These are phyloP conservation scores for Melanomma pulvis-pyrius DNA, from an alignment of 495 filamentous ascomycete species.

Conservation along the genomic window DNA sequence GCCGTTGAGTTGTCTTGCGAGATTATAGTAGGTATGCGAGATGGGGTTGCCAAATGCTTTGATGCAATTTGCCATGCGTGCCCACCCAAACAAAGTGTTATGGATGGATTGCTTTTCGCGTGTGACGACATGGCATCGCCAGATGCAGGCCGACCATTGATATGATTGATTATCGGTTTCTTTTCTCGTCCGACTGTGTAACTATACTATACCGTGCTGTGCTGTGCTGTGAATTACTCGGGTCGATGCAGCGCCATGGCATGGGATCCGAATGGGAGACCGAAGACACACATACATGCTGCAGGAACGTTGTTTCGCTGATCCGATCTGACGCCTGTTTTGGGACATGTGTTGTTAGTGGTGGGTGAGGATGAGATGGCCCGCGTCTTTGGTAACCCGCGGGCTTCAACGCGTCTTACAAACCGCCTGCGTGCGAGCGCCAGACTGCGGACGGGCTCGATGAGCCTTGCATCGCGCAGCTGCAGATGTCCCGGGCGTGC, in stretches of 20 bases:
- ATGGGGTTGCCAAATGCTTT: too few species aligned
- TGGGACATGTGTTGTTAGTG: constrained; percentile 4
- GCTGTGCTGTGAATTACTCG: too few species aligned
- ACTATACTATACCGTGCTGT: too few species aligned
- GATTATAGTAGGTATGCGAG: too few species aligned
- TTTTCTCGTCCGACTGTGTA: neutral
- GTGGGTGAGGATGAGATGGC: constrained; percentile 3
- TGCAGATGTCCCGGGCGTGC: neutral
- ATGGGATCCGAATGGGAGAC: neutral
- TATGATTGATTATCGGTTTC: too few species aligned
- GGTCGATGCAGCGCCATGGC: neutral
- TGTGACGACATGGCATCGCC: too few species aligned
- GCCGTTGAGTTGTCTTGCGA: too few species aligned
- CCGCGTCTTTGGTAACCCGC: constrained; percentile 28
- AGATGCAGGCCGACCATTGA: too few species aligned
- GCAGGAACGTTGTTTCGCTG: constrained; percentile 29
- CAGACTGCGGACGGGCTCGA: neutral
- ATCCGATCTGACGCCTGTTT: too few species aligned
- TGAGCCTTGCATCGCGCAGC: neutral
- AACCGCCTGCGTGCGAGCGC: neutral
- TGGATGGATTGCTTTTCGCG: too few species aligned
- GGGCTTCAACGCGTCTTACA: constrained; percentile 21
- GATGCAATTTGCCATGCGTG: too few species aligned
- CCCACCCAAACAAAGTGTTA: too few species aligned
- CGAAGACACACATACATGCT: constrained; percentile 15